Base-by-base conservation (phyloP, 441 rosid species). In the Euphorbia corollata region DNA sequence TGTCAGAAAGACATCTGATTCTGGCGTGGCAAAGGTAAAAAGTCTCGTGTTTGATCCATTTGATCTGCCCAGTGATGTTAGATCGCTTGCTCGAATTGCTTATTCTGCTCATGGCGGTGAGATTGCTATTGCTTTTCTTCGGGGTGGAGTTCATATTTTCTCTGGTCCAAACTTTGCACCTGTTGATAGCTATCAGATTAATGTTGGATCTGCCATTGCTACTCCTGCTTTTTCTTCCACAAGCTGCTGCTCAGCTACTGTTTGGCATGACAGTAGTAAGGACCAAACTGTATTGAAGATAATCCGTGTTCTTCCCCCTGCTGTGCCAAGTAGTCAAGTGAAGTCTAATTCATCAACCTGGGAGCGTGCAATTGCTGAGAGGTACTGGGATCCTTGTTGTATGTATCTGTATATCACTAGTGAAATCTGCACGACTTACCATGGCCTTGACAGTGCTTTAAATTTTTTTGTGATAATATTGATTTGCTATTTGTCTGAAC, bases 101-200 rank as follows among this genome's bases (percentile, higher is more conserved):
- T 95, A 92, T 81, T 92, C 99, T 78, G 96, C 99, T 68, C 99
- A 95, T 78, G 97, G 99, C 67, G 98, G 98, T 65, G 99, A 95
- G 82, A 86, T 95, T 73, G 97, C 99, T 57, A 82, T 92, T 83
- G 92, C 99, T 60, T 89, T 95, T 84, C 86, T 95, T 59, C 84
- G 90, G 48, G 99, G 99, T 69, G 99, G 97, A 74, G 96, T 95
- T 63, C 97, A 95, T 73, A 90, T 95, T 60, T 95, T 95, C 78
- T 88, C 99, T 75, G 99, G 99, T 75, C 93, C 99, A 80, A 87
- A 81, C 68, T 95, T 95, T 78, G 66, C 84, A 55, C 86, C 89
- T 18, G 97, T 92, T 61, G 98, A 91, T 75, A 87, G 84, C 78
- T 92, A 92, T 75, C 99, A 95, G 82, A 90, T 95, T 69, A 87